These are phyloP conservation scores for Cladosporium sp. DNA, from an alignment of 2,329 filamentous ascomycete genomes.

Conservation along the genomic window DNA sequence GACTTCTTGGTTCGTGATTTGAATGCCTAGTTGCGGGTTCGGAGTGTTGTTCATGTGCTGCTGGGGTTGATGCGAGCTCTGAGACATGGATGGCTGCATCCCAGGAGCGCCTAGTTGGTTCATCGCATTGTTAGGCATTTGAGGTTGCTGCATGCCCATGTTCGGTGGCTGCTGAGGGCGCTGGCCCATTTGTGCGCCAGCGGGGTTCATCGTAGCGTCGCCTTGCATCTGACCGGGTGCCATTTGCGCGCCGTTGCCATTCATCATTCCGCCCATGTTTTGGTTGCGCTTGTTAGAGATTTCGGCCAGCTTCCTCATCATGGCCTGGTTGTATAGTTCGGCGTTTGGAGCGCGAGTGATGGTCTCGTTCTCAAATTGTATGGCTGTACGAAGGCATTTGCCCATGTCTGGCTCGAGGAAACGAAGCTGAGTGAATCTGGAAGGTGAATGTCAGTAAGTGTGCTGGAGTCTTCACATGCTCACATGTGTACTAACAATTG, in stretches of 20 bases:
- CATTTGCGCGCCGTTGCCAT: conserved; percentile 11
- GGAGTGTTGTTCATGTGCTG: conserved; percentile 10
- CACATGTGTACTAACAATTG: conserved; percentile 27
- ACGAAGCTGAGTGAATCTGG: conserved; percentile 21
- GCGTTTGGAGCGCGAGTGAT: conserved; percentile 22
- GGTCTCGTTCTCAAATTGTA: conserved; percentile 23
- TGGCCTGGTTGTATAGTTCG: conserved; percentile 24
- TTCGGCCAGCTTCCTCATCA: conserved; percentile 25
- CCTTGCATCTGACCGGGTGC: conserved; percentile 13
- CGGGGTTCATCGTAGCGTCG: conserved; percentile 15
- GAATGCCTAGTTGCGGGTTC: not conserved
- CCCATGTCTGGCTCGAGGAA: conserved; percentile 18
- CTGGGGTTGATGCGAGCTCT: conserved; percentile 15
- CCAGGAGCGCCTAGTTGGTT: conserved; percentile 16
- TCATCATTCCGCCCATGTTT: conserved; percentile 13
- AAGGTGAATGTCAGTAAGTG: not conserved
- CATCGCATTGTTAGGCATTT: conserved; percentile 18
- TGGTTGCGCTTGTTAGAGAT: conserved; percentile 22
- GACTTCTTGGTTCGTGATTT: conserved; percentile 16
- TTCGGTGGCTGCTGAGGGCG: conserved; percentile 14
- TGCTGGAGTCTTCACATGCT: not conserved
- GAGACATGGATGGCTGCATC: conserved; percentile 21
- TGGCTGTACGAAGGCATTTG: conserved; percentile 24
- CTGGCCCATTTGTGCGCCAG: conserved; percentile 14
- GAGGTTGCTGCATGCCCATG: conserved; percentile 31